Conservation (phyloP, 345 rosid genomes). For the Eucalyptus viminalis region DNA sequence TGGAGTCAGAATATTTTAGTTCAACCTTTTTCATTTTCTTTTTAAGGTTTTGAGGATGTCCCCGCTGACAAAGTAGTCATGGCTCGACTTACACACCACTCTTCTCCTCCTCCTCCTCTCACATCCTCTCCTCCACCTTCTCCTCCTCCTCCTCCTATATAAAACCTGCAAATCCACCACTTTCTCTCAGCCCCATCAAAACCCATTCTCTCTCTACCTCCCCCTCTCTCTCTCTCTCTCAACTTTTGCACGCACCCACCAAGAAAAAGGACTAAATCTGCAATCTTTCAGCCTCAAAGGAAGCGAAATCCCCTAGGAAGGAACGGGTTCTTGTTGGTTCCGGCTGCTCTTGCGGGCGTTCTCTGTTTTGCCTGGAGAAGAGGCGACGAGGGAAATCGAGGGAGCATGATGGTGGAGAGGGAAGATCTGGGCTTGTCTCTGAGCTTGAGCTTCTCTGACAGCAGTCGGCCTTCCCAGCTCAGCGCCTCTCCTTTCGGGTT, state of each 20-base stretch:
- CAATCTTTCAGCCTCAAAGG: background rate
- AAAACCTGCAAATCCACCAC: background rate
- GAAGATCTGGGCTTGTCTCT: slow-evolving; percentile 83
- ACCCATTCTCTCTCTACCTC: background rate
- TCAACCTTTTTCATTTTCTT: background rate
- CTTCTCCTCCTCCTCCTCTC: background rate
- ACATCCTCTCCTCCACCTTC: background rate
- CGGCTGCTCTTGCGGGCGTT: background rate
- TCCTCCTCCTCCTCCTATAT: background rate
- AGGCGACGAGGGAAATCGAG: background rate
- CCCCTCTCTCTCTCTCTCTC: background rate
- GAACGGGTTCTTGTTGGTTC: background rate
- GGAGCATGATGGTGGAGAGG: slow-evolving; percentile 38
- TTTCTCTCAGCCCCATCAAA: background rate
- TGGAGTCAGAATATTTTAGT: background rate
- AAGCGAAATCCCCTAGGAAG: background rate
- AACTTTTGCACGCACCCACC: background rate
- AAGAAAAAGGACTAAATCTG: background rate
- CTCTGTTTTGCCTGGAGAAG: background rate
- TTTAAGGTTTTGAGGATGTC: background rate
- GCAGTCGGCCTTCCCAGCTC: background rate
- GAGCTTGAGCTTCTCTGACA: slow-evolving; percentile 43
- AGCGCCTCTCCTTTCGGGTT: background rate
- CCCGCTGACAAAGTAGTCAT: background rate
- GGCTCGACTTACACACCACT: background rate